Base-by-base conservation (phyloP, 768 basidiomycete genomes). In the Botryobasidium botryosum region DNA sequence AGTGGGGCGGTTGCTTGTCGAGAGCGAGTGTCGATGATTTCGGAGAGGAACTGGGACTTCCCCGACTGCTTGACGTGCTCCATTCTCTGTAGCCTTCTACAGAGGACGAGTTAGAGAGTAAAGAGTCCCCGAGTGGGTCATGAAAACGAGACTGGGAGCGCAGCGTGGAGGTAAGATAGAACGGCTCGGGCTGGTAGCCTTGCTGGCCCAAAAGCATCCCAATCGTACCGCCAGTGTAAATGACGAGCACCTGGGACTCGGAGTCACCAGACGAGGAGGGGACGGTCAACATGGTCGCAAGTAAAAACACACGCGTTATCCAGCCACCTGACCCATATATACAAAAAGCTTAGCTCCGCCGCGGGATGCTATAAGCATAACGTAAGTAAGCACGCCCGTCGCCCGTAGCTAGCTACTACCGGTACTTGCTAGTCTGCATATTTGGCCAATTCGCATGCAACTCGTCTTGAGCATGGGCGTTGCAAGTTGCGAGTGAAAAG, bases 181-280 rank as follows among this genome's bases (percentile, higher is more conserved):
- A 79, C 0, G 85, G 85, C 55, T 90, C 87, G 10, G 86, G 82
- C 18, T 81, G 50, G 41, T 54, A 56, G 1, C 55, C 53, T 46
- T 31, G 21, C 15, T 42, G 24, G 12, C 40, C 40, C 24, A 29
- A 43, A 26, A 55, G 51, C 59, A 56, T 57, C 1, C 58, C 59
- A 52, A 91, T 87, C 0, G 87, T 91, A 13, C 87, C 87, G 25
- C 82, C 86, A 28, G 87, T 88, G 64, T 88, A 88, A 24, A 90
- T 78, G 47, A 90, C 68, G 43, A 88, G 75, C n/a, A 90, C 82
- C 43, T 72, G 69, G 8, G 82, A 75, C 55, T 88, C 84, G n/a
- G n/a, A n/a, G n/a, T n/a, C n/a, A n/a, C n/a, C n/a, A n/a, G n/a
- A n/a, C n/a, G n/a, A 50, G 81, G 74, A 17, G 70, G 61, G 52